These are phyloP conservation scores for Alternaria arbusti DNA, from an alignment of 2,329 filamentous ascomycete genomes.

Conservation along the genomic window DNA sequence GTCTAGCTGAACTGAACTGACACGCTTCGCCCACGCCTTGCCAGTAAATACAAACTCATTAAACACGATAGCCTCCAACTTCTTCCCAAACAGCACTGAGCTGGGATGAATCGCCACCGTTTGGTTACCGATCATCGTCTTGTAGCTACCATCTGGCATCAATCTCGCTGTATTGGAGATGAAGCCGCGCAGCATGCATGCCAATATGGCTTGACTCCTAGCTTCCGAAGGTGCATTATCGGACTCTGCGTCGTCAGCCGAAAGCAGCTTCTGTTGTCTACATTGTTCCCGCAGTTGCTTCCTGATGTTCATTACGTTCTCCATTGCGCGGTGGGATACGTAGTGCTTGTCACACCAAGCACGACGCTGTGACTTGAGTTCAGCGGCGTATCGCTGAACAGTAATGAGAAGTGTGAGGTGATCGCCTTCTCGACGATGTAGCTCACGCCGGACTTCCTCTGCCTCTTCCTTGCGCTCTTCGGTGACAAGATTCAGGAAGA, in stretches of 20 bases:
- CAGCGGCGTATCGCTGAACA: slow-evolving; percentile 64
- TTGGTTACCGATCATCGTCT: slow-evolving; percentile 67
- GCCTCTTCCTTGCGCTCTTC: slow-evolving; percentile 67
- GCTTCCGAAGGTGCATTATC: slow-evolving; percentile 46
- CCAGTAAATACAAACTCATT: slow-evolving; percentile 71
- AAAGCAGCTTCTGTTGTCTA: slow-evolving; percentile 53
- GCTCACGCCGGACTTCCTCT: slow-evolving; percentile 60
- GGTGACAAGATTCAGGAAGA: slow-evolving; percentile 65
- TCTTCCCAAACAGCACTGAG: slow-evolving; percentile 63
- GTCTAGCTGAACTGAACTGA: slow-evolving; percentile 67
- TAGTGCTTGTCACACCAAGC: slow-evolving; percentile 65
- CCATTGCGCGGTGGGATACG: slow-evolving; percentile 69
- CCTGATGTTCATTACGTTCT: slow-evolving; percentile 68
- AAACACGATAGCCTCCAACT: slow-evolving; percentile 68
- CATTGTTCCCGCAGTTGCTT: slow-evolving; percentile 67
- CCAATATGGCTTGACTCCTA: slow-evolving; percentile 59
- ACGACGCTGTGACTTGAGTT: slow-evolving; percentile 64
- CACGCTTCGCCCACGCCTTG: slow-evolving; percentile 66
- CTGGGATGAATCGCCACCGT: slow-evolving; percentile 68
- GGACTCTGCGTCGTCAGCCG: slow-evolving; percentile 21
- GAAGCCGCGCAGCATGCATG: slow-evolving; percentile 65
- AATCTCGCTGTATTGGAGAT: slow-evolving; percentile 65
- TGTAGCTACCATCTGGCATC: slow-evolving; percentile 67
- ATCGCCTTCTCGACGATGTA: slow-evolving; percentile 67
- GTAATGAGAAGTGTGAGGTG: slow-evolving; percentile 68